A percentile compares a stretch with the other conserved stretches of the same genome.
phyloP scores from a whole-genome alignment of 2,329 filamentous ascomycete species.

The Clarireedia hainanense region DNA sequence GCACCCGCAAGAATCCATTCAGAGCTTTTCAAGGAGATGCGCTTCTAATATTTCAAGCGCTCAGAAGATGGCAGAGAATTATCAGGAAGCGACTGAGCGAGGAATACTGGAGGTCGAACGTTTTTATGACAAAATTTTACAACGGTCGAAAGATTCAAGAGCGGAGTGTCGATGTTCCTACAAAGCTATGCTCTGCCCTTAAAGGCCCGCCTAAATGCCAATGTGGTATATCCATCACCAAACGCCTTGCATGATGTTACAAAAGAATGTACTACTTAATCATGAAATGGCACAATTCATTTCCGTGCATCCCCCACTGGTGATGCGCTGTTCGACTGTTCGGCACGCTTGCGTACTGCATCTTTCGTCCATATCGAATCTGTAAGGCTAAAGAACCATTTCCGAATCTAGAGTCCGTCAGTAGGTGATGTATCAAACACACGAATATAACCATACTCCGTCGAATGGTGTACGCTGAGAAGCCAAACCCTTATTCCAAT shows the following conservation, averaged over 20 bases:
- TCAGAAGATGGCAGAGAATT: too few species aligned
- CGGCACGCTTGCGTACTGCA: slow-evolving; percentile 15
- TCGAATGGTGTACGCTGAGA: slow-evolving; percentile 39
- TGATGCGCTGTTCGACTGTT: slow-evolving; percentile 16
- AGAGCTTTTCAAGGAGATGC: too few species aligned
- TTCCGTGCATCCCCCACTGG: slow-evolving; percentile 13
- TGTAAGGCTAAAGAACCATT: slow-evolving; percentile 33
- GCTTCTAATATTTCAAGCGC: too few species aligned
- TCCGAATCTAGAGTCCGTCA: slow-evolving; percentile 31
- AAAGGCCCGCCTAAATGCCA: neutral
- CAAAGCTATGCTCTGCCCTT: neutral
- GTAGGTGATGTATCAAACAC: neutral
- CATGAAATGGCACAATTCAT: slow-evolving; percentile 6
- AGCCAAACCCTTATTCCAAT: slow-evolving; percentile 37
- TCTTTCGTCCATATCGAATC: slow-evolving; percentile 28
- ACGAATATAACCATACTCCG: slow-evolving; percentile 34
- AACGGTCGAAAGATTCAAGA: neutral
- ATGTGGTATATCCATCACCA: slow-evolving; percentile 1
- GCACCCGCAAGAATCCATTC: too few species aligned
- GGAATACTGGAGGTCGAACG: too few species aligned
- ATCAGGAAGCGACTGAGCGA: too few species aligned
- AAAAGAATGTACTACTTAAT: neutral
- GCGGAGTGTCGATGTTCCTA: neutral
- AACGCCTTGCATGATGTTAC: slow-evolving; percentile 5
- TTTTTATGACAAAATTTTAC: too few species aligned